These are phyloP conservation scores for Lepidopterella palustris DNA, from an alignment of 495 filamentous ascomycete genomes.

Conservation along the genomic window DNA sequence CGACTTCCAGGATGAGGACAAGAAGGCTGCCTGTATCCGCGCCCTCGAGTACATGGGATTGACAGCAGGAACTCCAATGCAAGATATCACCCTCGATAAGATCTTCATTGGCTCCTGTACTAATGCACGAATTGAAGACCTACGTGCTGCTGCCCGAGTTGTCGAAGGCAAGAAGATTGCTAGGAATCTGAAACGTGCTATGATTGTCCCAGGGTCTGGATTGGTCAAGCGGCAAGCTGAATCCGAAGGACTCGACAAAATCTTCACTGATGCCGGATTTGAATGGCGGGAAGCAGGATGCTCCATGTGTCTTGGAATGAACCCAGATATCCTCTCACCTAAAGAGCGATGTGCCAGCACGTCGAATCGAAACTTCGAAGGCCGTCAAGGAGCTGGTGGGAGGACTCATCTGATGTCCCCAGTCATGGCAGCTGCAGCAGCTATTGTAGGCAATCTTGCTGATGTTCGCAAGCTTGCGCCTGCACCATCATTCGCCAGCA, in stretches of 20 bases:
- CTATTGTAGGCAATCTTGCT: constrained; percentile 80
- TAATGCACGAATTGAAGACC: constrained; percentile 93
- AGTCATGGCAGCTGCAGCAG: constrained; percentile 89
- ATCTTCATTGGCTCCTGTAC: constrained; percentile 98
- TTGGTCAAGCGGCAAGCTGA: constrained; percentile 92
- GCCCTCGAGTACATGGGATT: constrained; percentile 97
- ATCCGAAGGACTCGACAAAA: constrained; percentile 82
- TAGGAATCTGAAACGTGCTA: constrained; percentile 79
- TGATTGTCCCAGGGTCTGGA: constrained; percentile 94
- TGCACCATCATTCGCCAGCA: constrained; percentile 35
- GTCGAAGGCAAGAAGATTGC: constrained; percentile 83
- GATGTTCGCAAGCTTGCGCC: constrained; percentile 77
- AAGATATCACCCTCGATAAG: constrained; percentile 87
- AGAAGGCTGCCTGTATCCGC: constrained; percentile 69
- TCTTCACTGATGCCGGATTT: constrained; percentile 87
- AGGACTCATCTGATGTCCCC: constrained; percentile 96
- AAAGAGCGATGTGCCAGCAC: constrained; percentile 91
- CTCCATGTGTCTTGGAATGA: constrained; percentile 99
- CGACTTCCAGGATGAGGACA: constrained; percentile 68
- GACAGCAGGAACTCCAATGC: constrained; percentile 73
- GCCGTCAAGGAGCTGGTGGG: constrained; percentile 86
- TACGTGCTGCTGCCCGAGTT: constrained; percentile 78
- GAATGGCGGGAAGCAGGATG: constrained; percentile 98
- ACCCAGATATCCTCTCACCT: constrained; percentile 93
- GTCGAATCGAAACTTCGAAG: constrained; percentile 96